Evolutionary conservation across 129 eudicot species (phyloP), one percentile per base, ranked within the genome.

Genomic region (Pseudognaphalium luteoalbum): DNA sequence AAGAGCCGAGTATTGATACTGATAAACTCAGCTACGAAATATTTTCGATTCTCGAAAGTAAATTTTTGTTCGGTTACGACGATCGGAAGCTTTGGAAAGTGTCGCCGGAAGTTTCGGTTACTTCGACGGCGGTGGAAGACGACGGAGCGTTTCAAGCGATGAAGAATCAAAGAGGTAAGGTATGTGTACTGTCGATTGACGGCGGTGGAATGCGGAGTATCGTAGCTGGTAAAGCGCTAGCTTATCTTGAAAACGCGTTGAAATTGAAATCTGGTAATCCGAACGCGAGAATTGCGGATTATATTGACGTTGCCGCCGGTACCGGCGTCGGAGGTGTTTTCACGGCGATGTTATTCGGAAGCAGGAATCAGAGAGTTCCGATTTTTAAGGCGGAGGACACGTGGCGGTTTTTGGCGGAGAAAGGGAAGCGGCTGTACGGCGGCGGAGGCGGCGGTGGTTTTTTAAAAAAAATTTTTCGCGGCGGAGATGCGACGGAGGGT

Each of bases 1-100:
- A 87, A 8, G 93, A 90, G 76, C 96, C 90, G 10, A 89, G 86
- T 56, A 79, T 89, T 37, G 91, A 84, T 16, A 75, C 90, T 0
- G 86, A 90, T 63, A 92, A 90, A 82, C 83, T 92, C 25, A 90
- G 94, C 75, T 88, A 90, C 84, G 98, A 90, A 67, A 92, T 92
- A 12, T 92, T 92, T 76, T 92, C 98, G 0, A 90, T 90, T 41
- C 83, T 92, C 2, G 98, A 92, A 50, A 84, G 80, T 73, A 92
- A 92, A 52, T 92, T 90, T n/a, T 58, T 92, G 5, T 92, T 90
- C 66, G 96, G 96, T 9, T 87, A 87, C 85, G 86, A 88, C 34
- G 96, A 92, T 60, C 76, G 67, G 29, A 85, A 82, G 85, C 59
- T 88, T 15, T 88, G 92, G 91, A 78, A 87, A 21, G 39, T 84